A percentile compares a stretch with the other conserved stretches of the same genome.
These are phyloP conservation scores for Moniliophthora roreri DNA, from an alignment of 1,284 basidiomycete species.

Conservation along the genomic window DNA sequence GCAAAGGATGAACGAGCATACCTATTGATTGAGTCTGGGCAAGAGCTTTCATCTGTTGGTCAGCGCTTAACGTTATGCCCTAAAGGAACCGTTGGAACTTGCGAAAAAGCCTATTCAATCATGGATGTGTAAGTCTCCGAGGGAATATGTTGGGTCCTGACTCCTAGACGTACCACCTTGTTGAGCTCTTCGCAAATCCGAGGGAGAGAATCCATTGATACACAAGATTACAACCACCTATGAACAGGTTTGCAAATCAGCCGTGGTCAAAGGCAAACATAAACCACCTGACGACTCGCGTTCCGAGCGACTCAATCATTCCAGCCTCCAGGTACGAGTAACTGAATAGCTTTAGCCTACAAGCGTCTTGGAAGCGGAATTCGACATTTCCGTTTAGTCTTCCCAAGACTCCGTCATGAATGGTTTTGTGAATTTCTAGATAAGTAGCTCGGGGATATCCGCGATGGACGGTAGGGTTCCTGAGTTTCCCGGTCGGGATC, in stretches of 20 bases:
- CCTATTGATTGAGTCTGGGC: slow-evolving; percentile 63
- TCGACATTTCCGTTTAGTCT: slow-evolving; percentile 43
- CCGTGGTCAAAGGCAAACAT: slow-evolving; percentile 25
- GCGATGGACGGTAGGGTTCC: slow-evolving; percentile 19
- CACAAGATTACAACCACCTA: slow-evolving; percentile 67
- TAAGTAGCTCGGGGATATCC: slow-evolving; percentile 41
- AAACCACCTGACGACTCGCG: slow-evolving; percentile 35
- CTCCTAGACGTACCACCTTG: slow-evolving; percentile 15
- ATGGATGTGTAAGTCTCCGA: background rate
- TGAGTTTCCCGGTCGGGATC: slow-evolving; percentile 59
- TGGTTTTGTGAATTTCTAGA: slow-evolving; percentile 46
- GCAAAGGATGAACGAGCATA: slow-evolving; percentile 19
- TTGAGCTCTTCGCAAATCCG: slow-evolving; percentile 54
- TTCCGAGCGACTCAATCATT: slow-evolving; percentile 52
- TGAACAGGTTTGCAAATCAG: slow-evolving; percentile 59
- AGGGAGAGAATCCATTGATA: slow-evolving; percentile 60
- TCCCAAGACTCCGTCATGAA: slow-evolving; percentile 62
- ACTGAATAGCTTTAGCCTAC: slow-evolving; percentile 63
- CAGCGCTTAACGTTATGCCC: slow-evolving; percentile 44
- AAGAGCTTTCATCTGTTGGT: slow-evolving; percentile 56
- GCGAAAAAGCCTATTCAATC: slow-evolving; percentile 43
- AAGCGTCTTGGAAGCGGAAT: slow-evolving; percentile 53
- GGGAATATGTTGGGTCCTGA: slow-evolving; percentile 35
- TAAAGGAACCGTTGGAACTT: slow-evolving; percentile 51
- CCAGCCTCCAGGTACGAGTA: slow-evolving; percentile 69